Percentiles rank a stretch among this genome's conserved stretches.
phyloP scores from a whole-genome alignment of 305 asterid genomes.

The Coffea humblotiana region DNA sequence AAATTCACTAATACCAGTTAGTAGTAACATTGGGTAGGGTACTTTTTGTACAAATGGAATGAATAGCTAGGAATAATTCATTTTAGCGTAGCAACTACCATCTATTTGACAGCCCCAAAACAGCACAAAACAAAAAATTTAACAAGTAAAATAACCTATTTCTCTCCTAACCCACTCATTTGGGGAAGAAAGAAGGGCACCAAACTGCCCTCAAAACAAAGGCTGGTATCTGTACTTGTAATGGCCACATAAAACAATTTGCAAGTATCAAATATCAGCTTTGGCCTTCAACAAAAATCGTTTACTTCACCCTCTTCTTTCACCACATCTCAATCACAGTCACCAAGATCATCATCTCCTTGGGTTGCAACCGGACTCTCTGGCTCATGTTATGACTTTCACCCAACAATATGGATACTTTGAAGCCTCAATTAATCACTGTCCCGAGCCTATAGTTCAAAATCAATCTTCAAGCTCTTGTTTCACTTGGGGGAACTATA shows the following conservation, averaged over 20 bases:
- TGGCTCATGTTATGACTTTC: conserved; percentile 2
- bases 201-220: neutral
- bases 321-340: neutral
- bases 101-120: neutral
- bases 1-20: no score
- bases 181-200: conserved; percentile 5
- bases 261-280: conserved; percentile 6
- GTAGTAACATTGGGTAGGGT: no score
- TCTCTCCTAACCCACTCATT: conserved; percentile 21
- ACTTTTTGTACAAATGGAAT: neutral
- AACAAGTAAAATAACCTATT: conserved; percentile 4
- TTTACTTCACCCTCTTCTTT: conserved; percentile 2
- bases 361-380: neutral
- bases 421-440: neutral
- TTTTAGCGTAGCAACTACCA: neutral
- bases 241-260: neutral
- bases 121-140: neutral
- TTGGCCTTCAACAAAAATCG: conserved; percentile 4
- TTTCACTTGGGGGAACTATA: conserved; percentile 57
- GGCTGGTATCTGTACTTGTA: conserved; percentile 2
- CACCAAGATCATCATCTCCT: conserved; percentile 4
- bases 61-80: neutral
- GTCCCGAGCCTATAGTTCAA: neutral
- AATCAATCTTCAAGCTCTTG: conserved; percentile 41
- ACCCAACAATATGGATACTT: conserved; percentile 3